Base-by-base conservation (phyloP, 75 land plant genomes). In the Picea glauca region DNA sequence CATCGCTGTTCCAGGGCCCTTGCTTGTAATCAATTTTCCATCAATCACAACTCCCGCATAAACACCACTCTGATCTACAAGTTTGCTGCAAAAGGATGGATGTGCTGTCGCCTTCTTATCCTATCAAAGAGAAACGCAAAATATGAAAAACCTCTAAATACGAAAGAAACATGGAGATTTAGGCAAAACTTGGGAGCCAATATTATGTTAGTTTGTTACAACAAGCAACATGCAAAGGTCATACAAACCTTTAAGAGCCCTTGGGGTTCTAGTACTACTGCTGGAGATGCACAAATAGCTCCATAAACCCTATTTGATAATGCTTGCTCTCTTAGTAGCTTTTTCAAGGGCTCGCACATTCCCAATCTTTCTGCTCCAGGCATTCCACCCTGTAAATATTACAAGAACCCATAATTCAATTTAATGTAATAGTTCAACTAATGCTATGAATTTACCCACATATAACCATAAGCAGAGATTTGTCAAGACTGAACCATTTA, bases 21-120 rank as follows among this genome's bases (percentile, higher is more conserved):
- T 83, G 82, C 94, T 80, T 30, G 99, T 96, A 58, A 92, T 88
- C 17, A 94, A 15, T 58, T 86, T 89, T 9, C 95, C 95, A 81
- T 96, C 99, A 65, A 96, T 92, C 23, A 96, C 90, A 76, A 94
- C 89, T 63, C 85, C 78, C 35, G 90, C 83, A 30, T 70, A 81
- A 35, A 84, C 86, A 21, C 83, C 88, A 72, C 80, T 85, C 76
- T 87, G 84, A 61, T 87, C 88, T 72, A 80, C 40, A 14, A 92
- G 84, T 58, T 78, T 79, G 70, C 67, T 77, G 15, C 79, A n/a
- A 57, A 90, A 81, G 21, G 90, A 74, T n/a, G 97, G 94, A 84
- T 88, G 88, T 13, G 91, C 86, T 0, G 90, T 85, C 2, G 85
- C 93, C 78, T 77, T 87, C 81, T 88, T 96, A 26, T 86, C 87